Evolutionary conservation across 164 flowering plant species (phyloP), one percentile per base, ranked within the genome.

Genomic region (Brasenia schreberi): DNA sequence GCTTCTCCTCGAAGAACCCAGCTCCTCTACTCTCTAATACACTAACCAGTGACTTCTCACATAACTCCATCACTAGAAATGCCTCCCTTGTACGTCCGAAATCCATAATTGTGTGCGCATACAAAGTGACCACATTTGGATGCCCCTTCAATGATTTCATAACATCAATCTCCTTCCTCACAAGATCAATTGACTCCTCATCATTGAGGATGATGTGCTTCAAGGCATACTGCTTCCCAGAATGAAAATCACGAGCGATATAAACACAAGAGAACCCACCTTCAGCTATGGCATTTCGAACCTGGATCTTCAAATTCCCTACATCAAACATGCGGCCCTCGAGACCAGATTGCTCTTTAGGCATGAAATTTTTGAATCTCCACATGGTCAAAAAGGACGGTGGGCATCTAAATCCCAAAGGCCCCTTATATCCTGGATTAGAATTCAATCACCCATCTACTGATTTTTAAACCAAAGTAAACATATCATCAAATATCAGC

Each of bases 221-320:
- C 59, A 95, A 71, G 68, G 97, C 99, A 81, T 85, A 95, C 71
- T 90, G 97, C 77, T 86, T 88, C n/a, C 92, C 80, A 5, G 77
- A 53, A 73, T 86, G 69, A 33, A 78, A 79, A 76, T 95, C 99
- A 61, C 88, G 86, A 64, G 89, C 97, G 64, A 82, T 77, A 78
- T 95, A 95, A 72, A 95, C 99, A 79, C 87, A 83, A 3, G 99
- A 95, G 79, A 95, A 95, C 14, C 99, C 99, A 33, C 97, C 97
- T 74, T 95, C 97, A 3, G 99, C 97, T 68, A 95, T 84, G 44
- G 67, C 82, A 78, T 90, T 88, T 6, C 83, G 82, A 19, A 95
- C 81, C 58, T 88, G 88, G 69, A 92, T 72, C 78, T 92, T 92
- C 18, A 88, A 70, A 78, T 83, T 86, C 17, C 91, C 97, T 71